A percentile compares a stretch with the other conserved stretches of the same genome.
These are phyloP conservation scores for Vigna unguiculata DNA, from an alignment of 306 rosid species.

Conservation along the genomic window DNA sequence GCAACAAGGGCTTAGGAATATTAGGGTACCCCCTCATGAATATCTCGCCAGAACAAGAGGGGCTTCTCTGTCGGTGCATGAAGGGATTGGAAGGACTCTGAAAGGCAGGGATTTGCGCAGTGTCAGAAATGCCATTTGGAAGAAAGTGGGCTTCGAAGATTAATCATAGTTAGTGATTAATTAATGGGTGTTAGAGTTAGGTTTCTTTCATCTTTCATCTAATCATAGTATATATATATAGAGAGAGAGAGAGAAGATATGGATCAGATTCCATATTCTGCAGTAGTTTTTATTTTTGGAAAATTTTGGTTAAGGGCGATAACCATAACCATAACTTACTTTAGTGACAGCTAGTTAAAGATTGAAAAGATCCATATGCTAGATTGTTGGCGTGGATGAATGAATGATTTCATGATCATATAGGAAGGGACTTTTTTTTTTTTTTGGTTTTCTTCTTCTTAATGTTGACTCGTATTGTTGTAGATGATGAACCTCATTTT, in stretches of 20 bases:
- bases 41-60: conserved; percentile 83
- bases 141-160: conserved; percentile 84
- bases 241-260: neutral
- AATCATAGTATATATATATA: neutral
- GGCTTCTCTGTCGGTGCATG: conserved; percentile 84
- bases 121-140: conserved; percentile 93
- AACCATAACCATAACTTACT: neutral
- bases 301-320: conserved; percentile 37
- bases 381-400: neutral
- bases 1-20: conserved; percentile 1
- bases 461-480: neutral
- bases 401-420: neutral
- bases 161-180: conserved; percentile 27
- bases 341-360: conserved; percentile 16
- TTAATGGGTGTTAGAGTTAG: neutral
- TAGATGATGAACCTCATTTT: conserved; percentile 21
- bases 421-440: neutral
- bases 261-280: conserved; percentile 25
- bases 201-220: neutral
- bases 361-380: conserved; percentile 8
- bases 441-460: neutral
- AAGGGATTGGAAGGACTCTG: conserved; percentile 93
- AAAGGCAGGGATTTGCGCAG: conserved; percentile 86
- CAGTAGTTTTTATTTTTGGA: neutral
- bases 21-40: conserved; percentile 80